Evolutionary conservation across 345 rosid species (phyloP), one percentile per base, ranked within the genome.

Genomic region (Aethionema arabicum): DNA sequence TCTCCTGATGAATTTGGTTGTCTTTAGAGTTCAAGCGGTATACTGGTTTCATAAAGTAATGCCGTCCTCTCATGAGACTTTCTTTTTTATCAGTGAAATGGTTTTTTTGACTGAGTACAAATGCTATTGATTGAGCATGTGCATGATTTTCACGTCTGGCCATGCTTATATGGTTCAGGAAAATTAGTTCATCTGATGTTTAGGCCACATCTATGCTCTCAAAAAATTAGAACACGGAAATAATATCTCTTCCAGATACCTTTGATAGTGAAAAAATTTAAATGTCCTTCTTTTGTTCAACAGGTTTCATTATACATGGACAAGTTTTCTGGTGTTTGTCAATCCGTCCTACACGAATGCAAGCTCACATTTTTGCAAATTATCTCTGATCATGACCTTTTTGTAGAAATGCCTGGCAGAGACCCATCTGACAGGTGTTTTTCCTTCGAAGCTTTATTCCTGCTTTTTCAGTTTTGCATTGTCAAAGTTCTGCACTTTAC

Each of bases 381-480:
- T 70, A 66, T 90, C 69, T 90, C 95, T 30, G 99, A 93, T 78
- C 99, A 93, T 72, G 99, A 93, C 74, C 97, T 93, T 77, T 93
- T 82, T 70, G 99, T 90, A 53, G 99, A 93, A 84, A 90, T 93
- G 99, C 99, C 99, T 2, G 99, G 99, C 59, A 85, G 96, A 78
- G 97, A 93, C 76, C 97, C 99, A 75, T 93, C 99, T 50, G 99
- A 93, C 68, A 84, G 99, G 99, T 93, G 74, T 52, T 48, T 43
- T 31, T 21, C 66, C 56, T 2, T 43, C 6, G 60, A 41, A 56
- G 32, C 45, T 38, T 16, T 8, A 33, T 38, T 56, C 59, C 40
- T 36, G 40, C 52, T 21, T 32, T 35, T 42, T 43, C 54, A 50
- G 7, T 45, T 58, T 65, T 39, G n/a, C 69, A 49, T 50, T 35